phyloP scores from a whole-genome alignment of 257 asterid genomes.

The Scutellaria minor region DNA sequence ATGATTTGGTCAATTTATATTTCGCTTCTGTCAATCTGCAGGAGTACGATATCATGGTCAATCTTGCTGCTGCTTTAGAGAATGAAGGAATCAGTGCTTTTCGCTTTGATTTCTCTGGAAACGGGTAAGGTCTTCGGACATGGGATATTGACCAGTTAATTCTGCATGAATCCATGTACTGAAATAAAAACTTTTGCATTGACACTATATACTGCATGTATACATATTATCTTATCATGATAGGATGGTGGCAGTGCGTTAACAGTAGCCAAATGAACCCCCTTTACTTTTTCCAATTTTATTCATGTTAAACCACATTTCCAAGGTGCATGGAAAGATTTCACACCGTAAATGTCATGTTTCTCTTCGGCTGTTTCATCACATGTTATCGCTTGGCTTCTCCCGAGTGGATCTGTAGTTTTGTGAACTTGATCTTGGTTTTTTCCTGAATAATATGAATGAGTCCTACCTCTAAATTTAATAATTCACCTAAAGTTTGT shows the following conservation, averaged over 20 bases:
- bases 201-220: slow-evolving; percentile 7
- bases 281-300: slow-evolving; percentile 5
- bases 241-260: slow-evolving; percentile 5
- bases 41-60: slow-evolving; percentile 47
- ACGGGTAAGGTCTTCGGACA: slow-evolving; percentile 60
- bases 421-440: background rate
- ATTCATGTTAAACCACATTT: background rate
- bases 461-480: background rate
- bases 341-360: background rate
- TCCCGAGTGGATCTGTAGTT: background rate
- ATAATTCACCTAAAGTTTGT: background rate
- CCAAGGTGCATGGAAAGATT: slow-evolving; percentile 8
- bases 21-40: slow-evolving; percentile 32
- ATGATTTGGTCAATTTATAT: slow-evolving; percentile 8
- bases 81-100: slow-evolving; percentile 76
- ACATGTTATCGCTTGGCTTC: slow-evolving; percentile 10
- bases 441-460: background rate
- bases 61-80: slow-evolving; percentile 64
- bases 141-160: slow-evolving; percentile 7
- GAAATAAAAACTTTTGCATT: background rate
- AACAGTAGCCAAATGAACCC: background rate
- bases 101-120: slow-evolving; percentile 91
- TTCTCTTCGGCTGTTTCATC: background rate
- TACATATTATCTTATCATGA: background rate
- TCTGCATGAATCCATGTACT: slow-evolving; percentile 2